A percentile compares a stretch with the other conserved stretches of the same genome.
Conservation (phyloP, 1,284 basidiomycete species). For the Erythrobasidium hasegawianum region DNA sequence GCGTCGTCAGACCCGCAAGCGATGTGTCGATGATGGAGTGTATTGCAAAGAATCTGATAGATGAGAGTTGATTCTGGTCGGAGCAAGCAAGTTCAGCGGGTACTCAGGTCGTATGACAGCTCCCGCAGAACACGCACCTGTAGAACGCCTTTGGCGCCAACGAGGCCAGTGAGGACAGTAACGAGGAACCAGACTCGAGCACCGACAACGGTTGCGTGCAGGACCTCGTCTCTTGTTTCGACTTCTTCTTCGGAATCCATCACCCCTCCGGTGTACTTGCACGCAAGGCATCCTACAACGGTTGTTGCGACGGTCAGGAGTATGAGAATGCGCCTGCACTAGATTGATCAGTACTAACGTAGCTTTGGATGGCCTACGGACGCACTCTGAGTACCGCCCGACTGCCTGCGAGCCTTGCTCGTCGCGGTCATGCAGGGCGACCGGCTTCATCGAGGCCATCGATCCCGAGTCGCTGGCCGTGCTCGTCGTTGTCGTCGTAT, state of each 20-base stretch:
- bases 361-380: too few species aligned
- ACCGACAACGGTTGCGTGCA: slow-evolving; percentile 12
- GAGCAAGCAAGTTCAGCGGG: neutral
- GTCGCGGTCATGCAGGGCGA: too few species aligned
- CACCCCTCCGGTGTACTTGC: neutral
- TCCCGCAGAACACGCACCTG: too few species aligned
- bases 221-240: slow-evolving; percentile 11
- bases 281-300: slow-evolving; percentile 2
- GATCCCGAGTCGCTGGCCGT: too few species aligned
- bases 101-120: too few species aligned
- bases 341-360: too few species aligned
- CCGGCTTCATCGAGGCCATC: too few species aligned
- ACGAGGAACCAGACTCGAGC: slow-evolving; percentile 24
- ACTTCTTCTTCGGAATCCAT: slow-evolving; percentile 26
- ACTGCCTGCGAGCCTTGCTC: too few species aligned
- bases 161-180: slow-evolving; percentile 12
- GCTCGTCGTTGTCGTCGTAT: too few species aligned
- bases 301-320: slow-evolving; percentile 14
- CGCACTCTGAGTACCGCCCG: too few species aligned
- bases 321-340: slow-evolving; percentile 20
- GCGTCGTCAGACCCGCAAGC: slow-evolving; percentile 1
- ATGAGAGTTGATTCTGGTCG: slow-evolving; percentile 11
- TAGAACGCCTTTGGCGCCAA: slow-evolving; percentile 13
- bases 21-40: slow-evolving; percentile 33
- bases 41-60: slow-evolving; percentile 30